Percentiles rank a stretch among this genome's conserved stretches.
Evolutionary conservation across 495 filamentous ascomycete genomes (phyloP).

Genomic region (Xylaria scruposa): DNA sequence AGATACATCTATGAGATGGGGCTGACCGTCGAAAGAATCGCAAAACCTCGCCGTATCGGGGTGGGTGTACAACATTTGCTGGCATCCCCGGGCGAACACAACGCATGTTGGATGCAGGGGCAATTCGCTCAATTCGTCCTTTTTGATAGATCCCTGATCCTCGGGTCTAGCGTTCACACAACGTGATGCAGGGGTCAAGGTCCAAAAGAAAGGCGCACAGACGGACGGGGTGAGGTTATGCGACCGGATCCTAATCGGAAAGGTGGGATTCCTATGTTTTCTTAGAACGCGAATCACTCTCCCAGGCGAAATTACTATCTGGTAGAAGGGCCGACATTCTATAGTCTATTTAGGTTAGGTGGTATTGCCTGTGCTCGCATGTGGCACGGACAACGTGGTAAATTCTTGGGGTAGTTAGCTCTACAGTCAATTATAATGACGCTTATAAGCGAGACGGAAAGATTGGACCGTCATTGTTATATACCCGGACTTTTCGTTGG

Average conservation of each 20-base stretch:
- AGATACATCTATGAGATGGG: constrained; percentile 15
- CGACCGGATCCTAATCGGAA: constrained; percentile 26
- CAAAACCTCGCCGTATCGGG: neutral
- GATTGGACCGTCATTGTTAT: constrained; percentile 2
- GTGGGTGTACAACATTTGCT: neutral
- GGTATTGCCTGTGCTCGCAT: constrained; percentile 10
- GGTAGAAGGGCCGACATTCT: constrained; percentile 21
- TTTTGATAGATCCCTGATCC: constrained; percentile 22
- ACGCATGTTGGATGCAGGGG: constrained; percentile 23
- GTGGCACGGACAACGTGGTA: constrained; percentile 25
- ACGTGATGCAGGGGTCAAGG: constrained; percentile 19
- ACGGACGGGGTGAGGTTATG: constrained; percentile 15
- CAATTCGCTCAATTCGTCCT: constrained; percentile 14
- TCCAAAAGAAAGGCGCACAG: constrained; percentile 12
- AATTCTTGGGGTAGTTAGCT: constrained; percentile 15
- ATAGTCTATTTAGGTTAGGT: constrained; percentile 3
- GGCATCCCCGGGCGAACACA: constrained; percentile 19
- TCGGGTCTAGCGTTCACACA: constrained; percentile 14
- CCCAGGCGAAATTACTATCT: constrained; percentile 10
- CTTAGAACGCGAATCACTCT: constrained; percentile 12
- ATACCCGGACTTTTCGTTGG: constrained; percentile 4
- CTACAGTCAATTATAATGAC: neutral
- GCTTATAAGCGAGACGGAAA: constrained; percentile 3
- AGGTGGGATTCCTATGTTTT: constrained; percentile 5
- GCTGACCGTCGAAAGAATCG: constrained; percentile 15